phyloP scores from a whole-genome alignment of 176 grass and related monocot species.

The Olyra latifolia region DNA sequence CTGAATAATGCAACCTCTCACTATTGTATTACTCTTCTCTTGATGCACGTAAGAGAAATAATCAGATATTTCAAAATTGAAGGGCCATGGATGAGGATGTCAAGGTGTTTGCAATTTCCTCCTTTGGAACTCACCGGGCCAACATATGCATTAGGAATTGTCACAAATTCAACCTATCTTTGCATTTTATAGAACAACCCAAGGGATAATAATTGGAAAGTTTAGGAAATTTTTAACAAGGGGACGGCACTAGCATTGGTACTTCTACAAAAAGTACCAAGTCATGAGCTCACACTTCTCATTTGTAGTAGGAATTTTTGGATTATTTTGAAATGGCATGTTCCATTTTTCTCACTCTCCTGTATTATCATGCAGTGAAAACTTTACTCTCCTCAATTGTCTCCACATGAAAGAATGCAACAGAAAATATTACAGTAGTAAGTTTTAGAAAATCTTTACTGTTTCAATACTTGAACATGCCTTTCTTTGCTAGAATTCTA shows the following conservation, averaged over 20 bases:
- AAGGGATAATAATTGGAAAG: neutral
- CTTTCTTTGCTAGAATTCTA: neutral
- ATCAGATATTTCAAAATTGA: neutral
- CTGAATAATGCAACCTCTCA: neutral
- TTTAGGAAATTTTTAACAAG: neutral
- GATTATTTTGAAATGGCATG: slow-evolving; percentile 8
- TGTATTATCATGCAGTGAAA: slow-evolving; percentile 37
- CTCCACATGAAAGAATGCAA: slow-evolving; percentile 40
- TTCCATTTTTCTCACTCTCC: neutral
- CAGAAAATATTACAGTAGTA: slow-evolving; percentile 21
- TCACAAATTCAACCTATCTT: neutral
- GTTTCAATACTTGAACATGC: slow-evolving; percentile 3
- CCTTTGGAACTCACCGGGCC: neutral
- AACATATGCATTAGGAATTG: neutral
- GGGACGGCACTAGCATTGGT: neutral
- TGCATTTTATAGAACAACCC: neutral
- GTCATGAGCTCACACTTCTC: neutral
- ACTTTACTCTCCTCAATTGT: slow-evolving; percentile 34
- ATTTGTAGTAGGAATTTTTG: neutral
- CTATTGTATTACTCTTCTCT: slow-evolving; percentile 12
- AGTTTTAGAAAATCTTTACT: slow-evolving; percentile 9
- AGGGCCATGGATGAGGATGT: neutral
- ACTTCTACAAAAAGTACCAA: neutral
- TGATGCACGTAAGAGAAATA: neutral
- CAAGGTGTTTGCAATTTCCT: slow-evolving; percentile 4